A percentile compares a stretch with the other conserved stretches of the same genome.
Conservation (phyloP, 148 eudicot genomes). For the Rhododendron ovatum region DNA sequence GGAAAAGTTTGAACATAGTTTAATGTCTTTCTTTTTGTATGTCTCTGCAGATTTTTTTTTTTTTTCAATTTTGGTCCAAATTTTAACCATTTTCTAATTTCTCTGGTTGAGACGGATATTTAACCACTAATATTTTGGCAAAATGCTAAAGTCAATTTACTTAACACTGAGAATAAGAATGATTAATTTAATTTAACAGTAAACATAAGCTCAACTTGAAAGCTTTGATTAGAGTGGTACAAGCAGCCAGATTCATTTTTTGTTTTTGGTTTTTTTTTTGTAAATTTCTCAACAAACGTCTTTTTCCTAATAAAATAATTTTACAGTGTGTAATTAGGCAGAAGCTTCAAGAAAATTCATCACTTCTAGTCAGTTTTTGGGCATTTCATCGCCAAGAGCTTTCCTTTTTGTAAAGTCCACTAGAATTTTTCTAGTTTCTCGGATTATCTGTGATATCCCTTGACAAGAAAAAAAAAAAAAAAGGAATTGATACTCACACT, state of each 20-base stretch:
- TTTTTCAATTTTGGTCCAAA: too few relatives aligned
- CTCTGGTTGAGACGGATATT: too few relatives aligned
- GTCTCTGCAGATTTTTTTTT: too few relatives aligned
- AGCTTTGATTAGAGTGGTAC: not conserved
- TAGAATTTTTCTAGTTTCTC: not conserved
- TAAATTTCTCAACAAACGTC: not conserved
- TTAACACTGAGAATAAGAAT: too few relatives aligned
- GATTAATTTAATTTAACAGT: too few relatives aligned
- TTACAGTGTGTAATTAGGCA: not conserved
- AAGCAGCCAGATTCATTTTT: not conserved
- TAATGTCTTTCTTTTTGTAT: too few relatives aligned
- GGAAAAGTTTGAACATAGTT: too few relatives aligned
- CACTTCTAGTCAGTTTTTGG: not conserved
- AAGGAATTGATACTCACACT: too few relatives aligned
- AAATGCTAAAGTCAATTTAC: too few relatives aligned
- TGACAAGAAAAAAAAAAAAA: not conserved
- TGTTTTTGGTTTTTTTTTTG: not conserved
- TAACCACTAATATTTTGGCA: too few relatives aligned
- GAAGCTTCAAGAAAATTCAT: not conserved
- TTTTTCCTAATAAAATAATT: not conserved
- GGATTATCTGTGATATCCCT: not conserved
- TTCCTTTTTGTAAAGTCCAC: not conserved
- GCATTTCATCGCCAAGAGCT: not conserved
- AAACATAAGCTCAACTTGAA: too few relatives aligned
- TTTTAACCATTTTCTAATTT: too few relatives aligned